Conservation (phyloP, 371 early-diverging fungal genomes). For the Rhizopus stolonifer region DNA sequence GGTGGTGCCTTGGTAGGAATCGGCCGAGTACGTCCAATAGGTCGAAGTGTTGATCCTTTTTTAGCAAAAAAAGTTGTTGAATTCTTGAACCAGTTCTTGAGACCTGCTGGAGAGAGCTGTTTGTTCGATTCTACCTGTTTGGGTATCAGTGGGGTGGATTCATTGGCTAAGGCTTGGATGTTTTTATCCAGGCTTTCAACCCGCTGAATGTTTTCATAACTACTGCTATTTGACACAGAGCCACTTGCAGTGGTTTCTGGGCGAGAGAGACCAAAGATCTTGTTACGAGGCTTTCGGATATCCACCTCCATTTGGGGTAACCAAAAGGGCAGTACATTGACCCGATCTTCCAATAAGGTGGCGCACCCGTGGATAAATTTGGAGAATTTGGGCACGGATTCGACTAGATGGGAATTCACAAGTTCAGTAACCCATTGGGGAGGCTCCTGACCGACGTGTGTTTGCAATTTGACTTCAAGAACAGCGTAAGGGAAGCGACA, state of each 20-base stretch:
- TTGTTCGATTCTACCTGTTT: not conserved
- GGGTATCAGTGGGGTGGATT: slow-evolving; percentile 17
- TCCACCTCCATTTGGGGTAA: slow-evolving; percentile 96
- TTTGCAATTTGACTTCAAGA: slow-evolving; percentile 98
- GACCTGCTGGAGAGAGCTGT: slow-evolving; percentile 25
- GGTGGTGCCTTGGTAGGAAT: slow-evolving; percentile 35
- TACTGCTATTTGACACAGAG: slow-evolving; percentile 25
- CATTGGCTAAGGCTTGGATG: slow-evolving; percentile 36
- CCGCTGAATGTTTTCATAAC: slow-evolving; percentile 17
- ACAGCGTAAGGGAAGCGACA: slow-evolving; percentile 98
- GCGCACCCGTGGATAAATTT: slow-evolving; percentile 99
- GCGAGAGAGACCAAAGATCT: slow-evolving; percentile 41
- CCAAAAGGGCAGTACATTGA: slow-evolving; percentile 98
- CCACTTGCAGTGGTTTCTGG: slow-evolving; percentile 36
- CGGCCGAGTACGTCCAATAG: slow-evolving; percentile 8
- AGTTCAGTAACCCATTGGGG: slow-evolving; percentile 97
- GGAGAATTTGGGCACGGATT: slow-evolving; percentile 98
- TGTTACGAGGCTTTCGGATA: slow-evolving; percentile 74
- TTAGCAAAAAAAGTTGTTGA: slow-evolving; percentile 14
- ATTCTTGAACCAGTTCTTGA: slow-evolving; percentile 20
- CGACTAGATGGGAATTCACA: slow-evolving; percentile 89
- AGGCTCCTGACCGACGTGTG: slow-evolving; percentile 88
- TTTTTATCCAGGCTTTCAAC: slow-evolving; percentile 22
- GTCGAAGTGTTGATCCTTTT: not conserved
- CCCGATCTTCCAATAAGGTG: slow-evolving; percentile 85